Evolutionary conservation across 306 rosid genomes (phyloP), one percentile per base, ranked within the genome.

Genomic region (Mimosa pudica): DNA sequence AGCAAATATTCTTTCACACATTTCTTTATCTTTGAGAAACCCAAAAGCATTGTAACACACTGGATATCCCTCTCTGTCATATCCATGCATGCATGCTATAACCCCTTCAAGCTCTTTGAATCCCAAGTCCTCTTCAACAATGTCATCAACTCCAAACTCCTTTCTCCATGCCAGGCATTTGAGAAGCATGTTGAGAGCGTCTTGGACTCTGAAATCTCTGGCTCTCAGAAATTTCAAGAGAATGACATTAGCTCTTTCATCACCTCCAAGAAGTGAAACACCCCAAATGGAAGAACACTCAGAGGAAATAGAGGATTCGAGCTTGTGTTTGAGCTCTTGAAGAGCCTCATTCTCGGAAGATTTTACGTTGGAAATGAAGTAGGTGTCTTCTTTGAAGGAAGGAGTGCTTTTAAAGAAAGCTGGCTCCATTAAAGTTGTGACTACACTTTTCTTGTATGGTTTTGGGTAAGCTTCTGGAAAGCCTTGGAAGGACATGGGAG

Each of bases 21-120:
- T 90, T 1, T 93, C 97, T 42, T 77, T 89, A 9, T 95, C 99
- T 55, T 71, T 88, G 55, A 95, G 93, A 46, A 91, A 79, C 16
- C 99, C 98, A 74, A 93, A 95, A 0, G 96, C 98, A 77, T 95
- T 95, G 47, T 93, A 95, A 57, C 99, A 95, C 51, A 95, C 99
- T 3, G 99, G 99, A 82, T 93, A 97, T 0, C 98, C 98, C 38
- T 86, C 93, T 57, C 83, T 84, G 73, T 95, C 99, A 82, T 75
- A 85, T 2, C 96, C 94, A 10, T 91, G 96, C 99, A 95, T 93
- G 76, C 93, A 91, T 20, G 99, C 98, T 54, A 93, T 88, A 5
- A 95, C 88, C 0, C 98, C 98, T 81, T 95, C 99, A 3, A 95
- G 96, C 76, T 95, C 99, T n/a, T 93, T 93, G 61, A 93, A 92